A percentile compares a stretch with the other conserved stretches of the same genome.
phyloP scores from a whole-genome alignment of 1,284 basidiomycete species.

The Neotropicomus parvogracilis region DNA sequence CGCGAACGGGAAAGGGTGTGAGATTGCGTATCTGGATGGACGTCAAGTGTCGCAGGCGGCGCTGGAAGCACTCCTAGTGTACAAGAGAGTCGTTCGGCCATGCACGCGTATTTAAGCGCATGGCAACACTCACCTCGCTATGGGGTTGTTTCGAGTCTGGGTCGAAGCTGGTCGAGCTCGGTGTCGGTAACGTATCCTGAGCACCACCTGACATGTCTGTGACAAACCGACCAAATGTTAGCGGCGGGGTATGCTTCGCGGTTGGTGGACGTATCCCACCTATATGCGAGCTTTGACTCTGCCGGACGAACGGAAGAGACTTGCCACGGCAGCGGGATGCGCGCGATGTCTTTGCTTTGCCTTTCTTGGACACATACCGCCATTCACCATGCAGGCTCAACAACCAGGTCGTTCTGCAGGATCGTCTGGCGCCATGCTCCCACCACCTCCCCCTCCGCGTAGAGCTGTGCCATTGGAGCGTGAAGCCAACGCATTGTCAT shows the following conservation, averaged over 20 bases:
- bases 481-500: conserved; percentile 55
- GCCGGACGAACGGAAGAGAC: conserved; percentile 3
- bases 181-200: conserved; percentile 16
- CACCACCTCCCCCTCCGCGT: conserved; percentile 50
- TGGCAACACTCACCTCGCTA: conserved; percentile 17
- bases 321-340: not conserved
- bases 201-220: conserved; percentile 22
- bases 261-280: conserved; percentile 5
- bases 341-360: conserved; percentile 16
- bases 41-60: conserved; percentile 70
- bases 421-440: conserved; percentile 46
- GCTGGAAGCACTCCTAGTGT: conserved; percentile 39
- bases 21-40: conserved; percentile 75
- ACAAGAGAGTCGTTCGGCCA: not conserved
- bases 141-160: conserved; percentile 11
- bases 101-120: not conserved
- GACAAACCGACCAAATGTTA: not conserved
- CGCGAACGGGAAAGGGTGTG: conserved; percentile 75
- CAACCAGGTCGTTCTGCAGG: too few species aligned
- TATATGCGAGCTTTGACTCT: conserved; percentile 4
- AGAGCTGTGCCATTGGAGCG: conserved; percentile 53
- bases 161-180: conserved; percentile 17
- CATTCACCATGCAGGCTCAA: conserved; percentile 18
- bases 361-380: conserved; percentile 21
- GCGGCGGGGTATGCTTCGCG: not conserved